Percentiles rank a stretch among this genome's conserved stretches.
Conservation (phyloP, 2,329 filamentous ascomycete species). For the Cladosporium austrohemisphaericum region DNA sequence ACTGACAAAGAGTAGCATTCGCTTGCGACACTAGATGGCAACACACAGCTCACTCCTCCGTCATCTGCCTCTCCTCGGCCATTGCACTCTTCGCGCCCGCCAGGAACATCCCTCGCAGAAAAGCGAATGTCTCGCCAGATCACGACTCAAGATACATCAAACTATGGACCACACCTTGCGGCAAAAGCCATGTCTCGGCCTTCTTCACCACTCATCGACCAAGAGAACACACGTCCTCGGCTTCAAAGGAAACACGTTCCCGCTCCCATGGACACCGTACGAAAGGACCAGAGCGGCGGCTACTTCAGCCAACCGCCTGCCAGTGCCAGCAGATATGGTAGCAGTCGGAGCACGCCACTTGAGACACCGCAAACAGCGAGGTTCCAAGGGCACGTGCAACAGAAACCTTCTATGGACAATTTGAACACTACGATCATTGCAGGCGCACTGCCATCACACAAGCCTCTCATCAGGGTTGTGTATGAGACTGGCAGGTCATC, state of each 20-base stretch:
- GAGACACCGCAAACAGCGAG: conserved; percentile 61
- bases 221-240: conserved; percentile 48
- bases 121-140: conserved; percentile 49
- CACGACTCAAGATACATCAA: conserved; percentile 24
- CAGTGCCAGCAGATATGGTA: conserved; percentile 45
- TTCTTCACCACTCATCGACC: conserved; percentile 65
- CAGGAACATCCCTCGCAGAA: conserved; percentile 45
- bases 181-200: conserved; percentile 63
- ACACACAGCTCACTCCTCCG: conserved; percentile 54
- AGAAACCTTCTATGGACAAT: conserved; percentile 79
- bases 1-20: conserved; percentile 62
- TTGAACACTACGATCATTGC: conserved; percentile 62
- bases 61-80: conserved; percentile 64
- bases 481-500: conserved; percentile 88
- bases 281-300: conserved; percentile 46
- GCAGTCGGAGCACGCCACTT: conserved; percentile 51
- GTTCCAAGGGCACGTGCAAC: conserved; percentile 67
- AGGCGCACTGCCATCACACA: conserved; percentile 76
- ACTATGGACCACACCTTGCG: conserved; percentile 39
- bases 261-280: conserved; percentile 53
- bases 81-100: conserved; percentile 50
- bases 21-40: conserved; percentile 71
- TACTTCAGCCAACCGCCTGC: conserved; percentile 50
- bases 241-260: conserved; percentile 47
- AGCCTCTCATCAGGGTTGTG: conserved; percentile 88